phyloP scores from a whole-genome alignment of 2,329 filamentous ascomycete genomes.

The Didymella segeticola region DNA sequence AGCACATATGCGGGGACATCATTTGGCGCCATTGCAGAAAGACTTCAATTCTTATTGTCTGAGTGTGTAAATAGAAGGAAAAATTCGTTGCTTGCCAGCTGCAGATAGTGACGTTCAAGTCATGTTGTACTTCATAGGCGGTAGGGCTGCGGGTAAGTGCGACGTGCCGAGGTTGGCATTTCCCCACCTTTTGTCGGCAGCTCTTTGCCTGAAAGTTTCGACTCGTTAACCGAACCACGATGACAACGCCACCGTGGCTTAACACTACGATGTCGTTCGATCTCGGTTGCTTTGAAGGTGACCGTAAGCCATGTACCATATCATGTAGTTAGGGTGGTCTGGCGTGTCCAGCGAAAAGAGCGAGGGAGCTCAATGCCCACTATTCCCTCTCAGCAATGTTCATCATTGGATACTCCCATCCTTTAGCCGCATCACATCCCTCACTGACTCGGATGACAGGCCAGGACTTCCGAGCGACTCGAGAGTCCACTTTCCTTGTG shows the following conservation, averaged over 20 bases:
- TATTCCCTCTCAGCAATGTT: background rate
- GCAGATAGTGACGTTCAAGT: no score
- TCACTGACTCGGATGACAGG: slow-evolving; percentile 1
- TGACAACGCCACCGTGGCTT: no score
- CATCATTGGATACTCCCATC: background rate
- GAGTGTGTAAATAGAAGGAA: background rate
- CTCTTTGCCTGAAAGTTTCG: slow-evolving; percentile 2
- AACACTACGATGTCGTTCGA: no score
- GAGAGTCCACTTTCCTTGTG: background rate
- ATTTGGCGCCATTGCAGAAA: slow-evolving; percentile 33
- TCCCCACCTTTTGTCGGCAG: slow-evolving; percentile 10
- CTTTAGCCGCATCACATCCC: background rate
- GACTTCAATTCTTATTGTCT: background rate
- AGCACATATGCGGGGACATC: slow-evolving; percentile 75
- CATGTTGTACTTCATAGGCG: background rate
- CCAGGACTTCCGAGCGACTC: background rate
- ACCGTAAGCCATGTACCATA: background rate
- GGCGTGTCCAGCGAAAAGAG: background rate
- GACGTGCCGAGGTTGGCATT: slow-evolving; percentile 16
- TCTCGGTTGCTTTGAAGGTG: no score
- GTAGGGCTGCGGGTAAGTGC: slow-evolving; percentile 1
- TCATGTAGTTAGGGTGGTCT: background rate
- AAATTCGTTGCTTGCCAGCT: background rate
- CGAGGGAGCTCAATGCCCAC: background rate
- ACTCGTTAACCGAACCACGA: background rate